These are phyloP conservation scores for Poteriospumella lacustris DNA, from an alignment of 108 stramenopile genomes.

Conservation along the genomic window DNA sequence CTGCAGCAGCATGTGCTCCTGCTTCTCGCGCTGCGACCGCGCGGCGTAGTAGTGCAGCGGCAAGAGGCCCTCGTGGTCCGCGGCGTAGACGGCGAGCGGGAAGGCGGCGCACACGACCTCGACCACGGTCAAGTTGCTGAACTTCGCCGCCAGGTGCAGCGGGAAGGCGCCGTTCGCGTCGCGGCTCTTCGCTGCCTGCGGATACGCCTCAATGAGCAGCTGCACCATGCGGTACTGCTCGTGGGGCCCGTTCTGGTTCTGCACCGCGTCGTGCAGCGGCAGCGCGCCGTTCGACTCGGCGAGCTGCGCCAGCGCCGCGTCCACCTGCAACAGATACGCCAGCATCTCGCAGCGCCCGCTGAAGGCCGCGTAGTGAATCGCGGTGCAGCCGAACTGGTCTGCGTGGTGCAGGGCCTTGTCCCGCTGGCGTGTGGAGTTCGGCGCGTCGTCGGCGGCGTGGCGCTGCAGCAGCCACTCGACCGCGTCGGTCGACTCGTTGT, in stretches of 20 bases:
- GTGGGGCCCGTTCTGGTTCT: neutral
- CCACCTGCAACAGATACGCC: neutral
- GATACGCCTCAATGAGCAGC: neutral
- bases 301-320: neutral
- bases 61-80: neutral
- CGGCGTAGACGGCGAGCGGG: neutral
- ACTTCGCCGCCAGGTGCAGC: neutral
- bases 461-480: neutral
- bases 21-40: neutral
- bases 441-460: no score
- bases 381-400: neutral
- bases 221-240: neutral
- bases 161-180: conserved; percentile 4
- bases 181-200: neutral
- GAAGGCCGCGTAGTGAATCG: conserved; percentile 1
- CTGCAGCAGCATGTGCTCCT: neutral
- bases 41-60: neutral
- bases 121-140: neutral
- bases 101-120: neutral
- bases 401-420: no score
- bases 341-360: neutral
- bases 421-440: neutral
- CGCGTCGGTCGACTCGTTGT: neutral
- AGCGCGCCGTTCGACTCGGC: neutral
- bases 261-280: neutral